phyloP scores from a whole-genome alignment of 2,329 filamentous ascomycete species.

The Aspergillus ochraceoroseus region DNA sequence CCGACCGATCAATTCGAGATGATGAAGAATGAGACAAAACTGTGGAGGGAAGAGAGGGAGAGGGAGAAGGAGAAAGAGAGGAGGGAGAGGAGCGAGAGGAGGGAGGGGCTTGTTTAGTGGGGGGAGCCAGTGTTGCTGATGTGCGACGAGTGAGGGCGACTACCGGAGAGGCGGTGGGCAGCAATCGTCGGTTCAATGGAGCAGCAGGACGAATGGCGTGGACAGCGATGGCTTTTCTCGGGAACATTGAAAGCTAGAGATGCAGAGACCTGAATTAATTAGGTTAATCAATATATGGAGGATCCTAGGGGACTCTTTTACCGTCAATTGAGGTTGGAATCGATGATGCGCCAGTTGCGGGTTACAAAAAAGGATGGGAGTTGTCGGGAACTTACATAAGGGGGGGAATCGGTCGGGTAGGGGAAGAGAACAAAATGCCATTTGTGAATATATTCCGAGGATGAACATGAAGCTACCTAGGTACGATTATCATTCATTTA shows the following conservation, averaged over 20 bases:
- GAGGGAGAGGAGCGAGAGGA: constrained; percentile 19
- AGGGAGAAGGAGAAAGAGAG: constrained; percentile 23
- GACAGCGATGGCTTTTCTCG: constrained; percentile 8
- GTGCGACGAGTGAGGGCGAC: constrained; percentile 28
- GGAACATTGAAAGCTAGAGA: constrained; percentile 6
- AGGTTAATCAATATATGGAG: constrained; percentile 7
- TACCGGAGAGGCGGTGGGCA: constrained; percentile 35
- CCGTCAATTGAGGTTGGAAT: too few species aligned
- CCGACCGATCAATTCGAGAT: constrained; percentile 20
- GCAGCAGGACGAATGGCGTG: constrained; percentile 14
- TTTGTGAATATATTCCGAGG: constrained; percentile 7
- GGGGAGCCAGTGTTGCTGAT: constrained; percentile 42
- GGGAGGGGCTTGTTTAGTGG: constrained; percentile 34
- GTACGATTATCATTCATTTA: too few species aligned
- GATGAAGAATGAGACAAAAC: constrained; percentile 17
- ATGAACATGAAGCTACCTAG: constrained; percentile 7
- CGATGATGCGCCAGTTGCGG: too few species aligned
- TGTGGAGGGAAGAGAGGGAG: constrained; percentile 24
- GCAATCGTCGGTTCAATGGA: constrained; percentile 31
- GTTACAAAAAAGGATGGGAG: constrained; percentile 11
- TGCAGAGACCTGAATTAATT: constrained; percentile 9
- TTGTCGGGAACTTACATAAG: constrained; percentile 10
- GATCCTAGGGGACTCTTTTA: too few species aligned
- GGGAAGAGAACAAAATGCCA: constrained; percentile 1
- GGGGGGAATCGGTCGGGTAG: constrained; percentile 2